A percentile compares a stretch with the other conserved stretches of the same genome.
These are phyloP conservation scores for Aspergillus oerlinghausenensis DNA, from an alignment of 2,329 filamentous ascomycete species.

Conservation along the genomic window DNA sequence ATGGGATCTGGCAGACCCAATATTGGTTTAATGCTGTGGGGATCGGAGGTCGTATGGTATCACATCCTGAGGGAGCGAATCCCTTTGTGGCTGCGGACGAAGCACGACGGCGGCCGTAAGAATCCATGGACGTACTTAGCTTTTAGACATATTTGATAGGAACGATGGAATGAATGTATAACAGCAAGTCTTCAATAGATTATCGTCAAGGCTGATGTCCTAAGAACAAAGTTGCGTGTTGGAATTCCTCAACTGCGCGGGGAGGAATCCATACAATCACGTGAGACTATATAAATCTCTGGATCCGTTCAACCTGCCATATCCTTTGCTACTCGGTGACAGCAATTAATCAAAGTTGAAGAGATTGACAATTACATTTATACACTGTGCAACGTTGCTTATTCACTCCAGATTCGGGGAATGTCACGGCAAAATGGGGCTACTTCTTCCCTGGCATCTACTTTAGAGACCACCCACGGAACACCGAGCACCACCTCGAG, in stretches of 20 bases:
- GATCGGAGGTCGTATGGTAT: neutral
- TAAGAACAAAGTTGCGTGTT: neutral
- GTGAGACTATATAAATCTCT: slow-evolving; percentile 28
- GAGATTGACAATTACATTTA: neutral
- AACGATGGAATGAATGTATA: neutral
- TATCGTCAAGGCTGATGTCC: neutral
- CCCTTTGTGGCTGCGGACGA: neutral
- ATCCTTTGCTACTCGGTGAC: neutral
- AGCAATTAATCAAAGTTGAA: neutral
- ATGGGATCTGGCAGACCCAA: too few relatives aligned
- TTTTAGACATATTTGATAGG: neutral
- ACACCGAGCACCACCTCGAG: slow-evolving; percentile 8
- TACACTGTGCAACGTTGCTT: neutral
- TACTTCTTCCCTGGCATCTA: slow-evolving; percentile 18
- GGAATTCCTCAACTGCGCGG: neutral
- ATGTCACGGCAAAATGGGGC: slow-evolving; percentile 24
- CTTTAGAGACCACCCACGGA: slow-evolving; percentile 16
- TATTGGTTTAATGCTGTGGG: neutral
- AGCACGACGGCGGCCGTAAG: neutral
- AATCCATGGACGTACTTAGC: neutral
- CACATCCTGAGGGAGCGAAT: neutral
- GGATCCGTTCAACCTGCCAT: slow-evolving; percentile 13
- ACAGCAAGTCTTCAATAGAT: neutral
- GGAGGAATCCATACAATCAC: slow-evolving; percentile 18
- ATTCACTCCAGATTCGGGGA: slow-evolving; percentile 6